Evolutionary conservation across 345 rosid species (phyloP), one percentile per base, ranked within the genome.

Genomic region (Populus nigra): DNA sequence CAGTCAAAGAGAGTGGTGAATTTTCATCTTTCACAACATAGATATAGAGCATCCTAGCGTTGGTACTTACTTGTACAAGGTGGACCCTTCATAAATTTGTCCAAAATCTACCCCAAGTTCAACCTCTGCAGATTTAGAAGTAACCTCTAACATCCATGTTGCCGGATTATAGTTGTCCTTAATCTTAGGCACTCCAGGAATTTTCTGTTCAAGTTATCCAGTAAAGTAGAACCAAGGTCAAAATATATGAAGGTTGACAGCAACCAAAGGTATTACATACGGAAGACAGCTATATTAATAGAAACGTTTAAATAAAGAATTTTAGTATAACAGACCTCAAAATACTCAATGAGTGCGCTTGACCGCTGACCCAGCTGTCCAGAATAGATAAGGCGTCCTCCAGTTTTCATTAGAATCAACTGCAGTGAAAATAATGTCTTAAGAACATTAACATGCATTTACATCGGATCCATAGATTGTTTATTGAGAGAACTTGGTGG

Each of bases 71-170:
- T 85, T 77, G 73, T 71, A 74, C 68, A 92, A 79, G 76, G 78
- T 11, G 0, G 98, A 92, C 5, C 76, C 85, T 38, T 74, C 80
- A 72, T 90, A 94, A 68, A 85, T 79, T 78, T 86, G 65, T 18
- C 86, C 88, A 71, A 89, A 94, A 85, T 92, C 96, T 5, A 89
- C 59, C 16, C 89, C 84, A 47, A 86, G 88, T 65, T 90, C 88
- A 69, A 71, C 66, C 85, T 94, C 96, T 23, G 86, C 77, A 5
- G 91, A 90, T 68, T 80, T 73, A 65, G 91, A 91, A 78, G 94
- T 86, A 43, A 89, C 86, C 49, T 91, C 96, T 75, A 94, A 72
- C 88, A 92, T 85, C 97, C 97, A 94, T 67, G 97, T 92, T 47
- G 94, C 90, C 29, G 98, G 98, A 78, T 94, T 94, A 73, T 84